These are phyloP conservation scores for Nepenthes gracilis DNA, from an alignment of 148 eudicot species.

Conservation along the genomic window DNA sequence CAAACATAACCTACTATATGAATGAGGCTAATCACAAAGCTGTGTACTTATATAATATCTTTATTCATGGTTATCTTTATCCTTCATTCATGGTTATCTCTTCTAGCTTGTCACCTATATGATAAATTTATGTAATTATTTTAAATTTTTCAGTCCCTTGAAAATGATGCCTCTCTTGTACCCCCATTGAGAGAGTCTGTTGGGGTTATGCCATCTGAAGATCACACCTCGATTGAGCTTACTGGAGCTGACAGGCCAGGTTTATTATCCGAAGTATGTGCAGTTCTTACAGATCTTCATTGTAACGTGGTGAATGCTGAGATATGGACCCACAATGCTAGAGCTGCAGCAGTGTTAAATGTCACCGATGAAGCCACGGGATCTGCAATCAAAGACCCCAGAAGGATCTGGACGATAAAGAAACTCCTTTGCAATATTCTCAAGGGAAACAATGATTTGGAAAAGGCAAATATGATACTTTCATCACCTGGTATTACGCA, in stretches of 20 bases:
- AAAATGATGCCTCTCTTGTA: constrained; percentile 40
- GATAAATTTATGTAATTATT: not conserved
- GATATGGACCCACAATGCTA: constrained; percentile 84
- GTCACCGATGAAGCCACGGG: constrained; percentile 53
- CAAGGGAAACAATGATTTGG: constrained; percentile 47
- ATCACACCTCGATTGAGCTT: constrained; percentile 69
- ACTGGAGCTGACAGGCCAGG: constrained; percentile 80
- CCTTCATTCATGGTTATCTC: too few species aligned
- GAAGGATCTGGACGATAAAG: constrained; percentile 48
- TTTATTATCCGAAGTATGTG: constrained; percentile 72
- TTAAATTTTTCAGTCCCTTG: constrained; percentile 37
- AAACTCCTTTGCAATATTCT: constrained; percentile 57
- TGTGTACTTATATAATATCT: too few species aligned
- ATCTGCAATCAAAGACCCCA: constrained; percentile 51
- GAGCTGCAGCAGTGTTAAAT: constrained; percentile 79
- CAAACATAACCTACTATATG: too few species aligned
- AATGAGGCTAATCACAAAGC: too few species aligned
- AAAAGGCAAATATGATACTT: constrained; percentile 56
- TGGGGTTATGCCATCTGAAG: constrained; percentile 64
- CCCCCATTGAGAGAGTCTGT: constrained; percentile 51
- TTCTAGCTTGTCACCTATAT: too few species aligned
- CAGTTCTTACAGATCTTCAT: constrained; percentile 55
- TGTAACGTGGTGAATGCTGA: constrained; percentile 75
- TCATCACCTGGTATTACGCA: constrained; percentile 56
- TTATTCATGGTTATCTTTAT: too few species aligned